Evolutionary conservation across 257 asterid species (phyloP).

Genomic region (Handroanthus guayacan): DNA sequence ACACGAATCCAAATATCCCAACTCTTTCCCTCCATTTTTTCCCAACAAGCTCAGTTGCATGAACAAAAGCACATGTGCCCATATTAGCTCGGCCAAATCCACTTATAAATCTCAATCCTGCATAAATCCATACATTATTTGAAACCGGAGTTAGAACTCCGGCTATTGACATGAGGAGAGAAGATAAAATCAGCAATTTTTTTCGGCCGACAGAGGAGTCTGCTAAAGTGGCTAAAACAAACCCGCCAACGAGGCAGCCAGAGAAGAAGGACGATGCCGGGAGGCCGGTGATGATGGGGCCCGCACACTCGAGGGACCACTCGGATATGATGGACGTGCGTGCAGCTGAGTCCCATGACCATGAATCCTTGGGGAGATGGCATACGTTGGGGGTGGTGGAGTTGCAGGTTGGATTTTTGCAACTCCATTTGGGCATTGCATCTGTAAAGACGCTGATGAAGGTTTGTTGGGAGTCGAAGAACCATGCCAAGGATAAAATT

Average conservation of each 20-base stretch:
- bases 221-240: slow-evolving; percentile 43
- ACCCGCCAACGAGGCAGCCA: slow-evolving; percentile 56
- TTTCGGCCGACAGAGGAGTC: slow-evolving; percentile 60
- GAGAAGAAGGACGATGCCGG: slow-evolving; percentile 65
- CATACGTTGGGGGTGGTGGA: slow-evolving; percentile 35
- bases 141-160: slow-evolving; percentile 47
- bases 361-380: slow-evolving; percentile 41
- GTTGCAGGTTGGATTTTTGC: slow-evolving; percentile 30
- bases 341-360: slow-evolving; percentile 55
- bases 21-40: slow-evolving; percentile 50
- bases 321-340: slow-evolving; percentile 51
- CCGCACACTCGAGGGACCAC: slow-evolving; percentile 58
- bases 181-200: slow-evolving; percentile 46
- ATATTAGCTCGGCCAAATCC: slow-evolving; percentile 55
- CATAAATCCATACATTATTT: slow-evolving; percentile 55
- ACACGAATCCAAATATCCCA: slow-evolving; percentile 49
- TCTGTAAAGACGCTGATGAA: slow-evolving; percentile 59
- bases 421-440: slow-evolving; percentile 54
- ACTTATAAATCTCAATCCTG: slow-evolving; percentile 43
- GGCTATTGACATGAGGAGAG: slow-evolving; percentile 48
- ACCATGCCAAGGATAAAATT: slow-evolving; percentile 48
- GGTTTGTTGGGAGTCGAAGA: slow-evolving; percentile 63
- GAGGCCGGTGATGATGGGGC: slow-evolving; percentile 44
- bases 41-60: slow-evolving; percentile 55
- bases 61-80: slow-evolving; percentile 52